Base-by-base conservation (phyloP, 371 early-diverging fungal genomes). In the Gilbertella persicaria region DNA sequence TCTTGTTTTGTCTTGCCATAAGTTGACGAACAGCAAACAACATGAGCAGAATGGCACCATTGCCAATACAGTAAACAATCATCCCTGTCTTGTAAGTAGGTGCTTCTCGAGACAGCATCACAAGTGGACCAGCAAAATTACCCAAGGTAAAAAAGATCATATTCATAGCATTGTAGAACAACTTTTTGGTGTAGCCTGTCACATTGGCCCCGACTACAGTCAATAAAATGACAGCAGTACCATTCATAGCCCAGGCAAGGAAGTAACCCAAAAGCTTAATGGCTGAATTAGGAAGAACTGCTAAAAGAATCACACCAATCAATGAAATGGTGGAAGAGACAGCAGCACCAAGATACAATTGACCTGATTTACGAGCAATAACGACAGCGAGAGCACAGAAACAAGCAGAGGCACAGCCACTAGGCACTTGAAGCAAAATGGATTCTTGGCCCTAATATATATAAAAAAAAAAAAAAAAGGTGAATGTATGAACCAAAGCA, bases 171-270 rank as follows among this genome's bases (percentile, higher is more conserved):
- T 62, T 62, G 20, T 75, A 66, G 35, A 66, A 71, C 23, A 71
- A 37, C 40, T 71, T 75, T 38, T 75, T 75, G 5, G 67, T 64
- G 24, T 75, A 75, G 5, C 75, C 75, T 14, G 61, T 55, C 5
- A 71, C 69, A 39, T 75, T 75, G 17, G 40, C 29, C 12, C 60
- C 59, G n/a, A 64, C 42, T 17, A 64, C 53, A 0, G 69, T 60
- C 1, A 66, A 45, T 2, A 75, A 30, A 14, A 75, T 47, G 0
- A 61, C 60, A 25, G 62, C 59, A 1, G 55, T 56, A 20, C 69
- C 75, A 14, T 57, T 48, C 35, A 58, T 49, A 5, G 53, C 55
- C 64, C 57, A 68, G 14, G 55, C 55, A n/a, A 70, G 36, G 21
- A 68, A 68, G 21, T 53, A 68, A 5, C 71, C 71, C 2, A 69